These are phyloP conservation scores for Verticillium nubilum DNA, from an alignment of 2,329 filamentous ascomycete genomes.

Conservation along the genomic window DNA sequence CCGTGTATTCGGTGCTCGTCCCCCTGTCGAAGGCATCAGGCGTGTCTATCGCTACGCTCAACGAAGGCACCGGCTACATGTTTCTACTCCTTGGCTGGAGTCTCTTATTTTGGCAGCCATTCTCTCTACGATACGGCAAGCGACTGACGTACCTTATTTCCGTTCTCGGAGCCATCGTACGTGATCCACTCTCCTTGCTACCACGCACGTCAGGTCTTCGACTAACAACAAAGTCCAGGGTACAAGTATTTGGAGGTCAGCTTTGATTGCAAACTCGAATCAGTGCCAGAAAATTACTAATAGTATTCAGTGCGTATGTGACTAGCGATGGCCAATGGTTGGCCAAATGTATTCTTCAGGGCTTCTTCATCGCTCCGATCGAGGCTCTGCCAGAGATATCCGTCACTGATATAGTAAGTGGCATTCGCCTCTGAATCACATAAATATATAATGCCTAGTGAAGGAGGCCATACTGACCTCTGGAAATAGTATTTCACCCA, in stretches of 20 bases:
- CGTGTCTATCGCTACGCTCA: slow-evolving; percentile 26
- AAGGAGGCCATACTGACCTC: not conserved
- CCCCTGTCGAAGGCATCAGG: slow-evolving; percentile 25
- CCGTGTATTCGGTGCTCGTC: slow-evolving; percentile 31
- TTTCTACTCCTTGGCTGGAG: slow-evolving; percentile 40
- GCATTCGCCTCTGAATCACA: not conserved
- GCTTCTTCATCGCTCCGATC: slow-evolving; percentile 38
- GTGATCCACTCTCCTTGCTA: not conserved
- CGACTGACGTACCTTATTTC: slow-evolving; percentile 28
- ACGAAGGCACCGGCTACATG: slow-evolving; percentile 34
- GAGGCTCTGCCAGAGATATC: slow-evolving; percentile 40
- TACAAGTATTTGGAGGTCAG: too few relatives aligned
- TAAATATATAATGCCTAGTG: slow-evolving; percentile 8
- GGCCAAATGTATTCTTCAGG: slow-evolving; percentile 36
- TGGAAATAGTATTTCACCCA: slow-evolving; percentile 27
- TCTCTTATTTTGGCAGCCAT: slow-evolving; percentile 40
- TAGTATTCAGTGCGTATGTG: slow-evolving; percentile 31
- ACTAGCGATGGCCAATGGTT: slow-evolving; percentile 35
- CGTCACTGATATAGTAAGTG: slow-evolving; percentile 30
- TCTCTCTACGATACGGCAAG: slow-evolving; percentile 39
- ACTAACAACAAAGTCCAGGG: too few relatives aligned
- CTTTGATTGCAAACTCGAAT: too few relatives aligned
- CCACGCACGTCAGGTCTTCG: too few relatives aligned
- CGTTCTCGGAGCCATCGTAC: slow-evolving; percentile 24
- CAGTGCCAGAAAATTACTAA: slow-evolving; percentile 1